These are phyloP conservation scores for Syncephalis plumigaleata DNA, from an alignment of 371 early-diverging fungal species.

Conservation along the genomic window DNA sequence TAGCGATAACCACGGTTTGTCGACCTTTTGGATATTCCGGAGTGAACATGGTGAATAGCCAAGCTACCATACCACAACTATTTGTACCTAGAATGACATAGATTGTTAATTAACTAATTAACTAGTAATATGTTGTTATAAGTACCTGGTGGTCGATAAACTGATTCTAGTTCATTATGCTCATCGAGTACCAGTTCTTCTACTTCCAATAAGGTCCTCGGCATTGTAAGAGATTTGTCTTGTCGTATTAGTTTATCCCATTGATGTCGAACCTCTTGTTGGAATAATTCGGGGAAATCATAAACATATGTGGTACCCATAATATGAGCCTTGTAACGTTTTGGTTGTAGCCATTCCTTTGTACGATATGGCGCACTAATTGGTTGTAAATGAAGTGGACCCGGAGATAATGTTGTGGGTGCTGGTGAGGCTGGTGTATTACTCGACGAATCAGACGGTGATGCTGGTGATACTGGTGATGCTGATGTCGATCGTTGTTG, in stretches of 20 bases:
- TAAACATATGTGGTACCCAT: constrained; percentile 97
- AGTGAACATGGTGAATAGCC: constrained; percentile 75
- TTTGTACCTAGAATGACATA: constrained; percentile 29
- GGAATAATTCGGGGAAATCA: constrained; percentile 94
- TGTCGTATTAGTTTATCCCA: constrained; percentile 52
- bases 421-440: too few relatives aligned
- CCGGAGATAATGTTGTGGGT: constrained; percentile 34
- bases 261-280: constrained; percentile 49
- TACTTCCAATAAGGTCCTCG: constrained; percentile 50
- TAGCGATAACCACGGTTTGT: constrained; percentile 83
- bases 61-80: constrained; percentile 93
- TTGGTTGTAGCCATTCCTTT: constrained; percentile 92
- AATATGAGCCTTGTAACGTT: constrained; percentile 92
- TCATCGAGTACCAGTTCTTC: constrained; percentile 82
- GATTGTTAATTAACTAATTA: too few relatives aligned
- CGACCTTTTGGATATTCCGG: constrained; percentile 91
- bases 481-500: too few relatives aligned
- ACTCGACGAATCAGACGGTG: constrained; percentile 64
- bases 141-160: constrained; percentile 65
- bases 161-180: constrained; percentile 53
- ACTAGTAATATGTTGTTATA: too few relatives aligned
- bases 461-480: constrained; percentile 8
- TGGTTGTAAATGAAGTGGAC: constrained; percentile 69
- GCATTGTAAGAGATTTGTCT: constrained; percentile 33
- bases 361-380: constrained; percentile 74